phyloP scores from a whole-genome alignment of 805 yeast genomes.

The Limtongia smithiae region DNA sequence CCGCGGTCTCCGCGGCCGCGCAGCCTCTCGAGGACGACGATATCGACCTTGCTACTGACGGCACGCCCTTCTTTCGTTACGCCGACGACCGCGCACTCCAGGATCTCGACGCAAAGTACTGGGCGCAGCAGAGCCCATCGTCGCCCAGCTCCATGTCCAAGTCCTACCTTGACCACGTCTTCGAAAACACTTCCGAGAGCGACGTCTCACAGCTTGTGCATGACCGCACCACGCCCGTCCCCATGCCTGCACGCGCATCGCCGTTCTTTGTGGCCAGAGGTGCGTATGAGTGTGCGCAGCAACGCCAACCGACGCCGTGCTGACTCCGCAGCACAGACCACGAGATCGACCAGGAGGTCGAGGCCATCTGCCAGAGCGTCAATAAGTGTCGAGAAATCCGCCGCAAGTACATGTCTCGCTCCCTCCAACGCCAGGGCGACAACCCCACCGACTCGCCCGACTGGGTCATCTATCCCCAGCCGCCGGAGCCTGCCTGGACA shows the following conservation, averaged over 20 bases:
- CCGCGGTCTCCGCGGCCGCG: too few relatives aligned
- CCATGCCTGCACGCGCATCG: too few relatives aligned
- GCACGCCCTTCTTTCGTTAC: conserved; percentile 24
- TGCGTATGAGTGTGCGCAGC: too few relatives aligned
- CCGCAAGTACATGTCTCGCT: conserved; percentile 65
- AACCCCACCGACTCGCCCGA: conserved; percentile 76
- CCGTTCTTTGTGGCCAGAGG: too few relatives aligned
- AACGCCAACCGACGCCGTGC: too few relatives aligned
- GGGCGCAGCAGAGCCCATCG: conserved; percentile 20
- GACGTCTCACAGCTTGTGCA: too few relatives aligned
- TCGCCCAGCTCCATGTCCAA: background rate
- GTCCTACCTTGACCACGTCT: too few relatives aligned
- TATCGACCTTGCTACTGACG: conserved; percentile 3
- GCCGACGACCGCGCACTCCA: conserved; percentile 24
- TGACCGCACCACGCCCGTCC: too few relatives aligned
- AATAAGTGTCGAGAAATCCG: conserved; percentile 64
- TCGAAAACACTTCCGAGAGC: too few relatives aligned
- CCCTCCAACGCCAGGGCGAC: conserved; percentile 67
- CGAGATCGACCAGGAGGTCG: conserved; percentile 34
- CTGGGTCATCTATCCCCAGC: conserved; percentile 88
- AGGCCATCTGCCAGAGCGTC: conserved; percentile 38
- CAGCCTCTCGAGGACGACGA: background rate
- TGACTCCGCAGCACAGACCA: too few relatives aligned
- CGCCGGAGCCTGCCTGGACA: conserved; percentile 88
- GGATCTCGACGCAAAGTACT: conserved; percentile 25